Evolutionary conservation across 257 asterid species (phyloP), one percentile per base, ranked within the genome.

Genomic region (Misopates orontium): DNA sequence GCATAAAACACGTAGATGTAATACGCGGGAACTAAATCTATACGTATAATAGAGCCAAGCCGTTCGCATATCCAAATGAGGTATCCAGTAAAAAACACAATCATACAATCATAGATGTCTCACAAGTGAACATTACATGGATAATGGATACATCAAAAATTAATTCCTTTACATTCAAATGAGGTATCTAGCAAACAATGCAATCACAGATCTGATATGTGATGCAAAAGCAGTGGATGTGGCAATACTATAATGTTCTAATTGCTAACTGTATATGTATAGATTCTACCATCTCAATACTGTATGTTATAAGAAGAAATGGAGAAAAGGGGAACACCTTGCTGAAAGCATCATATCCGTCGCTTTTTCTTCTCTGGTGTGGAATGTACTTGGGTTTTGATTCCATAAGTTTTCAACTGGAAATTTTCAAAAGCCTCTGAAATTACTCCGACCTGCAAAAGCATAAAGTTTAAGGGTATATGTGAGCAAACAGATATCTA

Each of bases 391-490:
- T 93, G 99, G 28, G 89, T 39, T 75, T 82, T 87, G 70, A 83
- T 82, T 62, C 99, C 97, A 42, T 93, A 87, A 20, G 92, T 84
- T 72, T 82, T 87, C 77, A 83, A 62, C 77, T 93, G 99, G 64
- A 90, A 93, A 80, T 87, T 90, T 82, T 84, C 99, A 72, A 93
- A 93, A 32, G 99, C 99, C 39, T 90, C 96, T 8, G 96, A 86
- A 62, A 93, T 67, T 13, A 28, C 78, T 66, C 77, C 89, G 50
- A 86, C 95, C 99, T 90, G 85, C 77, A 77, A 50, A 67, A 44
- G 51, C 55, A 72, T 22, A n/a, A 54, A 28, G 50, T 63, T 50
- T 53, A 1, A 7, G 65, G 16, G 44, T 71, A 44, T 57, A 25
- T 9, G 8, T 8, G 20, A 54, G 67, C 57, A 55, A 52, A 36